phyloP scores from a whole-genome alignment of 805 yeast genomes.

The Komagataella pastoris region DNA sequence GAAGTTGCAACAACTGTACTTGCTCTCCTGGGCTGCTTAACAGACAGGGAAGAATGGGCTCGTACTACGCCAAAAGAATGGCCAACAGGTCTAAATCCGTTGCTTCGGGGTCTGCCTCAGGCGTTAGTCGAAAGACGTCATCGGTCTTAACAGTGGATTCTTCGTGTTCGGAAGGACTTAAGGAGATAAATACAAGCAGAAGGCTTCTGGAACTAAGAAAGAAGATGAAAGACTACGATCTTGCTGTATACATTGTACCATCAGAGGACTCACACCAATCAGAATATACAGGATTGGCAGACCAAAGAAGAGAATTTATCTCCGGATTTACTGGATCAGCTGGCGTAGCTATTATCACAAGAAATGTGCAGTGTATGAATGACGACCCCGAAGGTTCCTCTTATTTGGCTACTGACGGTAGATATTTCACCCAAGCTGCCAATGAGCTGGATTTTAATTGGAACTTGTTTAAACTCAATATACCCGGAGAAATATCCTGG shows the following conservation, averaged over 20 bases:
- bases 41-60: conserved; percentile 48
- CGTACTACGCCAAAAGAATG: conserved; percentile 23
- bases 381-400: conserved; percentile 39
- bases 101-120: conserved; percentile 19
- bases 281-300: conserved; percentile 75
- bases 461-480: conserved; percentile 39
- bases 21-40: conserved; percentile 76
- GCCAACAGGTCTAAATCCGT: conserved; percentile 13
- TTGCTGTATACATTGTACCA: conserved; percentile 50
- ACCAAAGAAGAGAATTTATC: conserved; percentile 71
- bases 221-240: conserved; percentile 41
- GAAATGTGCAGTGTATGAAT: conserved; percentile 38
- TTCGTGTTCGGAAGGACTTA: conserved; percentile 9
- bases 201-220: conserved; percentile 49
- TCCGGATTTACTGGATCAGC: conserved; percentile 91
- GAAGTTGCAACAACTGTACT: conserved; percentile 54
- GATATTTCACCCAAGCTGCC: conserved; percentile 46
- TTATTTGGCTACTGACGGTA: conserved; percentile 45
- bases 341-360: conserved; percentile 74
- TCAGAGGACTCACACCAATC: conserved; percentile 92
- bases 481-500: conserved; percentile 38
- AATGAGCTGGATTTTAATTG: conserved; percentile 50
- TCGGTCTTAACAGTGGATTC: conserved; percentile 7
- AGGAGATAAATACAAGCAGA: conserved; percentile 40
- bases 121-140: conserved; percentile 4